Evolutionary conservation across 2,329 filamentous ascomycete species (phyloP), one percentile per base, ranked within the genome.

Genomic region (Xylariales sp.): DNA sequence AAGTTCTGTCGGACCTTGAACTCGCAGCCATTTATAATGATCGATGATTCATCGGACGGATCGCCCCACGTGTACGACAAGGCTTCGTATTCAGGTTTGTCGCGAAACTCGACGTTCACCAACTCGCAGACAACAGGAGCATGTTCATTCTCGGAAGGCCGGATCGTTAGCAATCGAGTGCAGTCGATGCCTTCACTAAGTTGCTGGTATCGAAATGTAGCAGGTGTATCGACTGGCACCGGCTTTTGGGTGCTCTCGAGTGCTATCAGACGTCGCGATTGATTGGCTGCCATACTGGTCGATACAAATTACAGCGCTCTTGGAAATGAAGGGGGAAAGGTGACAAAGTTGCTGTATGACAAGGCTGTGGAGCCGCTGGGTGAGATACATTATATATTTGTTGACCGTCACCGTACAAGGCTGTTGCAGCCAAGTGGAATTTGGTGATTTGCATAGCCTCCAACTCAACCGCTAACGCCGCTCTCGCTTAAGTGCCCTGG

Each of bases 1-100:
- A 53, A 42, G 22, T 48, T 54, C 11, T 33, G 27, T 4, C 42
- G 48, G 19, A 49, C 45, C 7, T 12, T 3, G 11, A 25, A 2
- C n/a, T 12, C 27, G 12, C 14, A 38, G 7, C 4, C 19, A 20
- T 35, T 35, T 20, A 35, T 20, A 1, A 35, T 11, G 10, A 35
- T 35, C 11, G 32, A n/a, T 9, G 32, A 22, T 4, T 35, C 18
- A 18, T 35, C 22, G 15, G 12, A 10, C 14, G 20, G 18, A 20
- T 18, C 22, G 5, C 32, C 32, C 32, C 32, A 35, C 32, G 22
- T 35, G 32, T 35, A 35, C 19, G 32, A 35, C 16, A 35, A 9
- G 20, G 32, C 32, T 35, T 35, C 32, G 9, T 35, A 35, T 9
- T 22, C 10, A 18, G 32, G 32, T 18, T n/a, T 22, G 5, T 3